These are phyloP conservation scores for Candida parachauliodes DNA, from an alignment of 805 yeast genomes.

Conservation along the genomic window DNA sequence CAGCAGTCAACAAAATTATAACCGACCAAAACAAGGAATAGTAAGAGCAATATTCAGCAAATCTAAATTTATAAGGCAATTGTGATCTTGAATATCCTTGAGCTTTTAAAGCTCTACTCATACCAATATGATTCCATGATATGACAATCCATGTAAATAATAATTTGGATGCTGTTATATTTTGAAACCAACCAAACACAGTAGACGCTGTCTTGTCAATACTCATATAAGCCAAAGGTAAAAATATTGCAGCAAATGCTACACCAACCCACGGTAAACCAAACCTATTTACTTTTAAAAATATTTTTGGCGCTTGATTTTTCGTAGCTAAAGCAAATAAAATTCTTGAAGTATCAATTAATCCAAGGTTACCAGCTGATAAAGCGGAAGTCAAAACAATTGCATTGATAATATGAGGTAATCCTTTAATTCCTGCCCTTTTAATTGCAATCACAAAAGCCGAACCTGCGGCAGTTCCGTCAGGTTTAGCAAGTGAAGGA, in stretches of 20 bases:
- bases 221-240: conserved; percentile 68
- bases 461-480: conserved; percentile 38
- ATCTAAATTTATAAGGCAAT: conserved; percentile 60
- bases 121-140: conserved; percentile 60
- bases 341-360: conserved; percentile 28
- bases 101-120: conserved; percentile 59
- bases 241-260: conserved; percentile 47
- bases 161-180: conserved; percentile 73
- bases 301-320: conserved; percentile 58
- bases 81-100: conserved; percentile 58
- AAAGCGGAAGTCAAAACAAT: conserved; percentile 32
- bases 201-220: conserved; percentile 52
- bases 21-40: conserved; percentile 52
- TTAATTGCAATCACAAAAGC: conserved; percentile 38
- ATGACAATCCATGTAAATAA: conserved; percentile 72
- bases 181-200: conserved; percentile 67
- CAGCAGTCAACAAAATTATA: conserved; percentile 59
- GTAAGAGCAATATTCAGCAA: conserved; percentile 65
- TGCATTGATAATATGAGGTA: conserved; percentile 33
- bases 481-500: conserved; percentile 25
- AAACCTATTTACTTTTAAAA: conserved; percentile 58
- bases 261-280: conserved; percentile 72
- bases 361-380: conserved; percentile 32
- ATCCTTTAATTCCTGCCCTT: conserved; percentile 31
- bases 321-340: conserved; percentile 35